These are phyloP conservation scores for Pseudocercospora crystallina DNA, from an alignment of 2,329 filamentous ascomycete species.

Conservation along the genomic window DNA sequence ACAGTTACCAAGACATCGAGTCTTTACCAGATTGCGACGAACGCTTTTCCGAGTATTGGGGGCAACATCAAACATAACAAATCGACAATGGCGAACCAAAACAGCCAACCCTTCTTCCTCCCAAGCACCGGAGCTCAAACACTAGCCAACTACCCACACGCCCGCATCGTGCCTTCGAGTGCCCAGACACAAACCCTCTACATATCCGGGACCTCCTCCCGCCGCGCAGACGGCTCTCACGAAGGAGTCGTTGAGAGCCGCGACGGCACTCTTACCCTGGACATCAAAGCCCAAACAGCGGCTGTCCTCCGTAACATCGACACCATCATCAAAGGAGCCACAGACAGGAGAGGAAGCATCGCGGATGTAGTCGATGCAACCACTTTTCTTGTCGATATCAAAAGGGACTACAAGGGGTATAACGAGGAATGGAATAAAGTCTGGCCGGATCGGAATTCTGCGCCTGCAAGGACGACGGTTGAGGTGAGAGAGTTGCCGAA, in stretches of 20 bases:
- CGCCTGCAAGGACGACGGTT: constrained; percentile 36
- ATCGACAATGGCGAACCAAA: constrained; percentile 8
- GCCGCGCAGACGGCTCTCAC: constrained; percentile 17
- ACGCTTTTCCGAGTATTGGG: no score
- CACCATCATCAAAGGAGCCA: constrained; percentile 16
- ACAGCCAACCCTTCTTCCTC: constrained; percentile 11
- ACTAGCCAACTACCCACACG: constrained; percentile 19
- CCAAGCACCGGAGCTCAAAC: constrained; percentile 16
- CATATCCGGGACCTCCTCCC: constrained; percentile 19
- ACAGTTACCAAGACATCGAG: no score
- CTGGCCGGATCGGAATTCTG: constrained; percentile 38
- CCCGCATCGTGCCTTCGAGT: constrained; percentile 5
- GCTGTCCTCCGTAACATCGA: constrained; percentile 19
- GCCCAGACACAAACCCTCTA: constrained; percentile 16
- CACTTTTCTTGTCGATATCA: constrained; percentile 46
- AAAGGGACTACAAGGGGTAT: constrained; percentile 45
- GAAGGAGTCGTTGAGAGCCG: constrained; percentile 13
- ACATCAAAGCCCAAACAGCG: constrained; percentile 17
- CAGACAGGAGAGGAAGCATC: constrained; percentile 14
- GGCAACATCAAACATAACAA: no score
- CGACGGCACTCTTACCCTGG: constrained; percentile 8
- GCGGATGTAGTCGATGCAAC: constrained; percentile 29
- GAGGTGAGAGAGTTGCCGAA: constrained; percentile 17
- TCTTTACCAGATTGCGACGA: no score
- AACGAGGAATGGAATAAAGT: constrained; percentile 51